Evolutionary conservation across 2,329 filamentous ascomycete genomes (phyloP), one percentile per base, ranked within the genome.

Genomic region (Stagonosporopsis tanaceti): DNA sequence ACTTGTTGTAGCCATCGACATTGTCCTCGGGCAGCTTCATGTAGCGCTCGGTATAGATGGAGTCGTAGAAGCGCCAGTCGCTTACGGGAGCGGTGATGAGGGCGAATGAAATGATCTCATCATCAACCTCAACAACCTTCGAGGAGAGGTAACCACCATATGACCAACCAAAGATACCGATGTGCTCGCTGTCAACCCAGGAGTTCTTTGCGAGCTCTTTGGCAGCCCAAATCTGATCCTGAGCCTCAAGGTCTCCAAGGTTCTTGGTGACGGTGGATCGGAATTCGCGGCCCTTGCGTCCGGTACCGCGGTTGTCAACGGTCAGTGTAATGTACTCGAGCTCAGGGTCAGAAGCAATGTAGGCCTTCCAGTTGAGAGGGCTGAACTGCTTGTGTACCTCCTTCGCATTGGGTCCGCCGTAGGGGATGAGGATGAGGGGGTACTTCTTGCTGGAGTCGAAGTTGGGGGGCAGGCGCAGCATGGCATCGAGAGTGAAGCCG

Each of bases 31-130:
- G 80, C 1, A 80, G 84, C 76, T 89, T 89, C 88, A 91, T 90
- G 77, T 89, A 91, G 35, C 88, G 83, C 73, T 91, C 88, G 0
- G 88, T 89, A 71, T 90, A 91, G 79, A 90, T 85, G 53, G 81
- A 84, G 72, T 91, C 87, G 73, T 91, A 91, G 77, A 90, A 86
- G 1, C 87, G 82, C 86, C 87, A 90, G 75, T 91, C 88, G 2
- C 81, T 81, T 0, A 90, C 87, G 0, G 88, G 88, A 0, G 88
- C 88, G 0, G 86, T 87, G 64, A 88, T 86, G 9, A 90, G 73
- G 0, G 82, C 88, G 7, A 87, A 81, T 0, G 85, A 83, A 71
- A 91, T 89, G 15, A 83, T 82, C 1, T 83, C 84, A 17, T 84
- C 84, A 70, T 86, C 78, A 0, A 80, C 78, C 67, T 91, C 88